A percentile compares a stretch with the other conserved stretches of the same genome.
These are phyloP conservation scores for Podospora fimiseda DNA, from an alignment of 495 filamentous ascomycete genomes.

Conservation along the genomic window DNA sequence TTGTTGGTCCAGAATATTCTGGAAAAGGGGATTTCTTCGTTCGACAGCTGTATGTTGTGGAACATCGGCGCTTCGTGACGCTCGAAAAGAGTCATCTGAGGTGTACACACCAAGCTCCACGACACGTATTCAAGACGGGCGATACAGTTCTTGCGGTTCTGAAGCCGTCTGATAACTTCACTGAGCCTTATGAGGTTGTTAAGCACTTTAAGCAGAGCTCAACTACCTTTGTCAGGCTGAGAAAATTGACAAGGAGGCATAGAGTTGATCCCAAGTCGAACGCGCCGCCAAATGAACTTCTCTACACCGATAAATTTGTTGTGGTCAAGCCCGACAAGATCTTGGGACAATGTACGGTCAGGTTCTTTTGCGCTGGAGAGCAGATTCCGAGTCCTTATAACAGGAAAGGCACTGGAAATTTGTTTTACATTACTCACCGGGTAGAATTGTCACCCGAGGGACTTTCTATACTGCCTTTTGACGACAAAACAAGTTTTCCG, in stretches of 20 bases:
- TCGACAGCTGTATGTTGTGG: conserved; percentile 56
- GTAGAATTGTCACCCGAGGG: conserved; percentile 13
- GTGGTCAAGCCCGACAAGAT: conserved; percentile 37
- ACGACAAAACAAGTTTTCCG: conserved; percentile 21
- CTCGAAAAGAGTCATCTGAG: conserved; percentile 42
- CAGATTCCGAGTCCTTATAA: conserved; percentile 57
- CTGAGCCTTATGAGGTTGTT: conserved; percentile 51
- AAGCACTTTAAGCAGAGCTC: conserved; percentile 31
- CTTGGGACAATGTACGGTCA: conserved; percentile 50
- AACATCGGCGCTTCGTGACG: conserved; percentile 44
- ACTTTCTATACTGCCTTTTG: conserved; percentile 18
- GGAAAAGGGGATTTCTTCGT: conserved; percentile 51
- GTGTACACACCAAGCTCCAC: conserved; percentile 25
- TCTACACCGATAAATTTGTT: conserved; percentile 47
- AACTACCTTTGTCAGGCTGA: conserved; percentile 31
- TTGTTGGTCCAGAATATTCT: conserved; percentile 34
- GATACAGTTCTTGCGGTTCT: conserved; percentile 49
- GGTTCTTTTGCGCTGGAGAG: conserved; percentile 40
- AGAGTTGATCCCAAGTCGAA: conserved; percentile 32
- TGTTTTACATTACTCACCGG: conserved; percentile 51
- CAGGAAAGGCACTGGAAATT: conserved; percentile 54
- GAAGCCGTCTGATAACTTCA: conserved; percentile 3
- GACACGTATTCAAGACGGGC: conserved; percentile 35
- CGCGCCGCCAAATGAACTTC: conserved; percentile 58
- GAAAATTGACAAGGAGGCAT: conserved; percentile 40